Base-by-base conservation (phyloP, 2,329 filamentous ascomycete species). In the Aspergillus alliaceus region DNA sequence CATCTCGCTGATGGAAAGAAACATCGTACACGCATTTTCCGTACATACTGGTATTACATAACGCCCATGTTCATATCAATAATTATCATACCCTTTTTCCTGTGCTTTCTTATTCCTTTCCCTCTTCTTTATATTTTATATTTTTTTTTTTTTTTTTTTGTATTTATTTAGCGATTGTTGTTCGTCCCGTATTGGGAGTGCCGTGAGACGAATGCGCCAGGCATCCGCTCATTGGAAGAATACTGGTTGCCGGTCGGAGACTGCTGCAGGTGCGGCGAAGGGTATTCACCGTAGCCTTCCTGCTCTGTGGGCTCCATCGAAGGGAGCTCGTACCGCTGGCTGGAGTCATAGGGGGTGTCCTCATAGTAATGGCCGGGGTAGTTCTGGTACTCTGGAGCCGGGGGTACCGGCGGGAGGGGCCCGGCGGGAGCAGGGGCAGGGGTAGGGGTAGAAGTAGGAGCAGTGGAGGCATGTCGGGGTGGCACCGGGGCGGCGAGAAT, bases 401-500 rank as follows among this genome's bases (percentile, higher is more conserved):
- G 14, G 25, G 47, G 37, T n/a, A 12, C 29, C 29, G 54, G 14
- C 37, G 47, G 37, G 4, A 27, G 40, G 9, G 40, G 40, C 12
- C 9, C 24, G 3, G 40, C 14, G 15, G n/a, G n/a, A n/a, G n/a
- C n/a, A n/a, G n/a, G n/a, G n/a, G n/a, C n/a, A n/a, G n/a, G n/a
- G 40, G 40, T n/a, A 24, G 40, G 9, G 22, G 22, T 9, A n/a
- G n/a, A n/a, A n/a, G n/a, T 11, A n/a, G 31, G 24, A 24, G 54
- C 54, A 54, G 29, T 59, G 62, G 32, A 54, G 59, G 29, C 62
- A 50, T 34, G 66, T 1, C 52, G 50, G 11, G 63, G 68, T 14
- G 67, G 68, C 4, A 65, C 58, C 1, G 70, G 69, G 3, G 62
- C 60, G 9, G 60, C 54, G 11, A 72, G 64, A 14, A 71, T 66